A percentile compares a stretch with the other conserved stretches of the same genome.
Evolutionary conservation across 306 rosid species (phyloP).

Genomic region (Clitoria ternatea): DNA sequence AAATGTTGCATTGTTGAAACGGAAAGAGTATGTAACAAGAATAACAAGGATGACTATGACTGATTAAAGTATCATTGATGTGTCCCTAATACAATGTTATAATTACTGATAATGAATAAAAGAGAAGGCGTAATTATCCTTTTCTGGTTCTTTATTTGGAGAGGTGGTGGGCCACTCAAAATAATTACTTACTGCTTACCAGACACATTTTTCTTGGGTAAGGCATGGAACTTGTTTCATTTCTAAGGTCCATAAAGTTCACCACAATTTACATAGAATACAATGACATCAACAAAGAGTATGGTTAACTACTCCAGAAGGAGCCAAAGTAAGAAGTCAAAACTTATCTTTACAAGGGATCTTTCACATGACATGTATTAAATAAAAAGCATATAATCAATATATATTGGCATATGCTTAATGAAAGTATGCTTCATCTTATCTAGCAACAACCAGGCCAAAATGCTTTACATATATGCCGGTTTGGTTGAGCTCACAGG

Average conservation of each 20-base stretch:
- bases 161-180: background rate
- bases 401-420: background rate
- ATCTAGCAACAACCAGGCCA: background rate
- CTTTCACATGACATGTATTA: background rate
- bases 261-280: background rate
- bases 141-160: background rate
- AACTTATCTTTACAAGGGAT: background rate
- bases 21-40: background rate
- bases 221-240: background rate
- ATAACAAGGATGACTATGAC: background rate
- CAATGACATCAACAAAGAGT: background rate
- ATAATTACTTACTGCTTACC: background rate
- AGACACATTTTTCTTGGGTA: background rate
- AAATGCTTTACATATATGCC: background rate
- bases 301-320: background rate
- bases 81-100: background rate
- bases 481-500: slow-evolving; percentile 1
- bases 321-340: background rate
- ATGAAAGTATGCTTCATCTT: background rate
- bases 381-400: background rate
- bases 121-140: background rate
- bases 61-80: background rate
- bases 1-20: slow-evolving; percentile 12
- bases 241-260: background rate
- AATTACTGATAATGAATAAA: background rate